These are phyloP conservation scores for Penicillium sp. DNA, from an alignment of 2,329 filamentous ascomycete genomes.

Conservation along the genomic window DNA sequence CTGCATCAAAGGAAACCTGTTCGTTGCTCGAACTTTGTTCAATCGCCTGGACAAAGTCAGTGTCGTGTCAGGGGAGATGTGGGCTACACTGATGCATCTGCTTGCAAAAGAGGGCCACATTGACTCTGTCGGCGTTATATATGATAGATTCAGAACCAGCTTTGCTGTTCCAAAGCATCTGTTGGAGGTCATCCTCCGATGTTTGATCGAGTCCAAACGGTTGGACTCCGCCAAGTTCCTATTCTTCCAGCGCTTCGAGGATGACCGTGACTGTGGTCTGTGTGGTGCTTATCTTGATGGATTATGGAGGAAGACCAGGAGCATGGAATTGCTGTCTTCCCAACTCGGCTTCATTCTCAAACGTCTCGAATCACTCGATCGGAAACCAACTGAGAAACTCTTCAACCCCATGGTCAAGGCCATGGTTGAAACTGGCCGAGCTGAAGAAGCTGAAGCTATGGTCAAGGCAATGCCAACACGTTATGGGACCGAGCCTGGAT, in stretches of 20 bases:
- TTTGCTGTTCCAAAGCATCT: conserved; percentile 34
- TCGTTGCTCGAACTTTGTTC: conserved; percentile 41
- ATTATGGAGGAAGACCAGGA: conserved; percentile 43
- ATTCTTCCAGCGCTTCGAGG: conserved; percentile 33
- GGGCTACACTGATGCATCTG: conserved; percentile 39
- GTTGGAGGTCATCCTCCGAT: conserved; percentile 38
- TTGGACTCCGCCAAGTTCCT: conserved; percentile 40
- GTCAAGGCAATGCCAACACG: conserved; percentile 36
- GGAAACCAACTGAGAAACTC: conserved; percentile 38
- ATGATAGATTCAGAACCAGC: conserved; percentile 25
- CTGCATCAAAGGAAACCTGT: conserved; percentile 39
- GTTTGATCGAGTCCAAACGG: conserved; percentile 40
- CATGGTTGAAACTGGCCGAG: conserved; percentile 39
- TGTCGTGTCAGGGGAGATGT: conserved; percentile 34
- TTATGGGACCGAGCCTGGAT: conserved; percentile 32
- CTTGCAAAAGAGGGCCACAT: conserved; percentile 38
- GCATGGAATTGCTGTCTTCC: conserved; percentile 36
- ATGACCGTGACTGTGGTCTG: conserved; percentile 37
- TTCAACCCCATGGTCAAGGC: conserved; percentile 44
- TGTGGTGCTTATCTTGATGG: conserved; percentile 40
- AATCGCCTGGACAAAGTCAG: conserved; percentile 35
- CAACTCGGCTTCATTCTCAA: conserved; percentile 35
- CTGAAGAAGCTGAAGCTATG: conserved; percentile 38
- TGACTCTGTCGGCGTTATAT: conserved; percentile 40
- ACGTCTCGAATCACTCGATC: conserved; percentile 30